Evolutionary conservation across 345 rosid genomes (phyloP).

Genomic region (Bruguiera gymnorhiza): DNA sequence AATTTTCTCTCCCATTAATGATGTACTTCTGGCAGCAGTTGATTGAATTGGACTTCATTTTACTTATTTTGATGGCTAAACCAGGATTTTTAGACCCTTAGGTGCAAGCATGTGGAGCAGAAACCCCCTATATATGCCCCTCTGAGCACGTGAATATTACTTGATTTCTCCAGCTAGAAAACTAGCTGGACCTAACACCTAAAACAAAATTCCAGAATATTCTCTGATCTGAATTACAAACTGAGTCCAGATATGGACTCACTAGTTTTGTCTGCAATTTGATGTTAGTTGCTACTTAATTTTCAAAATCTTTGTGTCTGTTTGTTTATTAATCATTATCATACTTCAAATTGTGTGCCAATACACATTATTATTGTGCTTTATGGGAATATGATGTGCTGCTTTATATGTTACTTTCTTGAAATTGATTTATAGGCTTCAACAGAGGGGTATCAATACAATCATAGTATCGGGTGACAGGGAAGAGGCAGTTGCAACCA

Average conservation of each 20-base stretch:
- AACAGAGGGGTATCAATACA: constrained; percentile 74
- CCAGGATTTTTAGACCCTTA: too few relatives aligned
- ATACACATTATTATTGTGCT: too few relatives aligned
- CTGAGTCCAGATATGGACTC: not conserved
- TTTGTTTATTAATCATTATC: not conserved
- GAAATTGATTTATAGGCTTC: constrained; percentile 49
- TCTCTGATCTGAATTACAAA: not conserved
- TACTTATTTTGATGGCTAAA: too few relatives aligned
- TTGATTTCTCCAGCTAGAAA: too few relatives aligned
- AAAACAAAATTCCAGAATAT: not conserved
- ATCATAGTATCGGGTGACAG: constrained; percentile 88
- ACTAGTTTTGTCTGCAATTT: not conserved
- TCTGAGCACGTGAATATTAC: too few relatives aligned
- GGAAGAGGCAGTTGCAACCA: constrained; percentile 93
- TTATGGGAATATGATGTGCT: constrained; percentile 4
- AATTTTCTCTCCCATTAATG: constrained; percentile 12
- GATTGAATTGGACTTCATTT: not conserved
- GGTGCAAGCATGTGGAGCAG: too few relatives aligned
- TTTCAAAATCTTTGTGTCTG: not conserved
- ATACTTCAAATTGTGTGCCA: too few relatives aligned
- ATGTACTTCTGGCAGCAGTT: not conserved
- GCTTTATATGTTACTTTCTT: constrained; percentile 14
- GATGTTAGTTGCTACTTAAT: not conserved
- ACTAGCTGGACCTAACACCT: not conserved
- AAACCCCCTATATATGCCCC: too few relatives aligned